A percentile compares a stretch with the other conserved stretches of the same genome.
phyloP scores from a whole-genome alignment of 129 eudicot genomes.

The Saussurea involucrata region DNA sequence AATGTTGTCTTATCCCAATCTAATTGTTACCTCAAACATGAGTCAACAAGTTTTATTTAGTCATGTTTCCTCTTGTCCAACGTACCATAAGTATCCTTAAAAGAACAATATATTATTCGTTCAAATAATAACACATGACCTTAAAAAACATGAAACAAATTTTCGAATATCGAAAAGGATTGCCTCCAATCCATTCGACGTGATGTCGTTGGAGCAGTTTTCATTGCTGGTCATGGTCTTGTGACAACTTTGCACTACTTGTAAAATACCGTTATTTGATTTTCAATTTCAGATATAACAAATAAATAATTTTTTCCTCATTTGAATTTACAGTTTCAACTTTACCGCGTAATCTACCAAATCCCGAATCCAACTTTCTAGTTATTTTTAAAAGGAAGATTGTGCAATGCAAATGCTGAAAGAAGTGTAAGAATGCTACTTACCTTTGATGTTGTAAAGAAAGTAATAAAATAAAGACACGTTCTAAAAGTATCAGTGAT shows the following conservation, averaged over 20 bases:
- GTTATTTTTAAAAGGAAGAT: not conserved
- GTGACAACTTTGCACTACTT: not conserved
- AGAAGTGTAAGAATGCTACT: too few relatives aligned
- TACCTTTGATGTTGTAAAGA: too few relatives aligned
- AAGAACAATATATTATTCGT: not conserved
- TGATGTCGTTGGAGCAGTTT: not conserved
- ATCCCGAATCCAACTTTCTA: not conserved
- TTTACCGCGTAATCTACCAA: too few relatives aligned
- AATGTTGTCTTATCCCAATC: not conserved
- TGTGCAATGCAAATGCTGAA: too few relatives aligned
- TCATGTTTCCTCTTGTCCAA: too few relatives aligned
- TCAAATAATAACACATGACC: not conserved
- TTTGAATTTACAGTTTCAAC: not conserved
- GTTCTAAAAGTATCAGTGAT: too few relatives aligned
- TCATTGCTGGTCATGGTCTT: not conserved
- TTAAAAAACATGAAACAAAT: not conserved
- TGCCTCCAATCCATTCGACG: not conserved
- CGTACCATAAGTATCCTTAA: not conserved
- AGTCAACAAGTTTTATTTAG: not conserved
- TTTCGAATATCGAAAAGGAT: too few relatives aligned
- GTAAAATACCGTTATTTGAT: not conserved
- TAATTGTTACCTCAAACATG: not conserved
- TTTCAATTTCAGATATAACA: not conserved
- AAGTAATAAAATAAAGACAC: too few relatives aligned
- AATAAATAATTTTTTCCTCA: not conserved